Conservation (phyloP, 176 grass and related monocot species). For the Bonia amplexicaulis region DNA sequence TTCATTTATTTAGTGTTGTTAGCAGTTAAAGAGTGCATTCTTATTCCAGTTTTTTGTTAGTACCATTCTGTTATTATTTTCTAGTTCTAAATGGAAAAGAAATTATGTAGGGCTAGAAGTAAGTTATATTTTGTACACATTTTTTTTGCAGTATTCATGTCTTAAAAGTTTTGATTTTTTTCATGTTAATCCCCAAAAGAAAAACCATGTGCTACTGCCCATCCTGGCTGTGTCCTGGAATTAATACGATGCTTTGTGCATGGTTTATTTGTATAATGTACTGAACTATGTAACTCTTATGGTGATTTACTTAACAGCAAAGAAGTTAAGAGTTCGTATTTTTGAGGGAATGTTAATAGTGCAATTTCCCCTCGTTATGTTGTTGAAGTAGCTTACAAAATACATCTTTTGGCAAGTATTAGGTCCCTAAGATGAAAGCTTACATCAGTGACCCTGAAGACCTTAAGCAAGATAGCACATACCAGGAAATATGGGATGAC, state of each 20-base stretch:
- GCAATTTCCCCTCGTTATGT: background rate
- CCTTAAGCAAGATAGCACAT: conserved; percentile 80
- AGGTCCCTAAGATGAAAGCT: conserved; percentile 99
- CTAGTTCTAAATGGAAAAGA: background rate
- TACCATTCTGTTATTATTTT: conserved; percentile 13
- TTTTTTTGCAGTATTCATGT: conserved; percentile 5
- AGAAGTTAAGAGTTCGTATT: background rate
- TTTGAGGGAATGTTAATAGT: background rate
- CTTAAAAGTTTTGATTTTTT: background rate
- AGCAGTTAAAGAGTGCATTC: conserved; percentile 23
- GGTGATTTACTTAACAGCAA: background rate
- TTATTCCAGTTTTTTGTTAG: background rate
- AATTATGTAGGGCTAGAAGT: background rate
- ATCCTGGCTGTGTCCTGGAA: background rate
- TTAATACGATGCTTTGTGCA: conserved; percentile 10
- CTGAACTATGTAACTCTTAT: background rate
- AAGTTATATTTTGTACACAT: conserved; percentile 4
- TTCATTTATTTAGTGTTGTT: conserved; percentile 17
- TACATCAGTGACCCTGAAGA: conserved; percentile 97
- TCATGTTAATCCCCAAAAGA: background rate
- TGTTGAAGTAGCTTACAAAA: conserved; percentile 49
- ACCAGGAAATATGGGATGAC: conserved; percentile 97
- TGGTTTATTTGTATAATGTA: conserved; percentile 23
- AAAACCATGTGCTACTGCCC: background rate
- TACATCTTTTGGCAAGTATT: conserved; percentile 93